Evolutionary conservation across 345 rosid genomes (phyloP).

Genomic region (Sapria himalayana): DNA sequence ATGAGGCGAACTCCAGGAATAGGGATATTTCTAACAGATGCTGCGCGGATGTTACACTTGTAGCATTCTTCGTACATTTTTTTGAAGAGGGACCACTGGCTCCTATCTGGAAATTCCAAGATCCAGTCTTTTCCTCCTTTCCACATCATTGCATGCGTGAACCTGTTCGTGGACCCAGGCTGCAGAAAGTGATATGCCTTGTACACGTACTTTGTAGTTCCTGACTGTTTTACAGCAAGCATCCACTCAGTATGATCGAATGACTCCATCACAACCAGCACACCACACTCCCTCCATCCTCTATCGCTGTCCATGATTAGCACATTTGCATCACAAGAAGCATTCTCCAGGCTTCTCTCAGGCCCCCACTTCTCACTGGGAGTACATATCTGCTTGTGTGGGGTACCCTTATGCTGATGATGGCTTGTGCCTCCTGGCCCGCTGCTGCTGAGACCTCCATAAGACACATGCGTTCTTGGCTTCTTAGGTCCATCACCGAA

Average conservation of each 20-base stretch:
- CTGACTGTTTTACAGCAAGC: conserved; percentile 63
- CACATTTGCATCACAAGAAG: conserved; percentile 61
- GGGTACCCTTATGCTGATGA: conserved; percentile 33
- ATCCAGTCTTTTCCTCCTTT: conserved; percentile 95
- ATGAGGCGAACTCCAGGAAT: conserved; percentile 71
- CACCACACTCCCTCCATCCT: conserved; percentile 89
- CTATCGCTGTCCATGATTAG: conserved; percentile 49
- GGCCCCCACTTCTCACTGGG: conserved; percentile 39
- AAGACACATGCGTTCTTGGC: conserved; percentile 76
- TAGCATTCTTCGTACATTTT: conserved; percentile 98
- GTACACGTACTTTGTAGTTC: conserved; percentile 42
- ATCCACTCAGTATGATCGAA: conserved; percentile 79
- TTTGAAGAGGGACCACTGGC: conserved; percentile 86
- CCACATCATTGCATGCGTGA: conserved; percentile 99
- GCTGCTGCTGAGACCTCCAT: conserved; percentile 43
- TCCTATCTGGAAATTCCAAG: conserved; percentile 69
- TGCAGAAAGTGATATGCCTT: conserved; percentile 91
- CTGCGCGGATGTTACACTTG: conserved; percentile 63
- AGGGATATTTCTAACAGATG: conserved; percentile 72
- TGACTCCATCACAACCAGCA: conserved; percentile 48
- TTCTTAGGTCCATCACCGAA: conserved; percentile 76
- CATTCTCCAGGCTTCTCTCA: conserved; percentile 36
- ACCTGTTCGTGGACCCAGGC: conserved; percentile 85
- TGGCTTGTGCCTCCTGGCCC: conserved; percentile 30
- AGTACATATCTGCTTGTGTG: conserved; percentile 67